Conservation (phyloP, 306 rosid species). For the Sphenostylis stenocarpa region DNA sequence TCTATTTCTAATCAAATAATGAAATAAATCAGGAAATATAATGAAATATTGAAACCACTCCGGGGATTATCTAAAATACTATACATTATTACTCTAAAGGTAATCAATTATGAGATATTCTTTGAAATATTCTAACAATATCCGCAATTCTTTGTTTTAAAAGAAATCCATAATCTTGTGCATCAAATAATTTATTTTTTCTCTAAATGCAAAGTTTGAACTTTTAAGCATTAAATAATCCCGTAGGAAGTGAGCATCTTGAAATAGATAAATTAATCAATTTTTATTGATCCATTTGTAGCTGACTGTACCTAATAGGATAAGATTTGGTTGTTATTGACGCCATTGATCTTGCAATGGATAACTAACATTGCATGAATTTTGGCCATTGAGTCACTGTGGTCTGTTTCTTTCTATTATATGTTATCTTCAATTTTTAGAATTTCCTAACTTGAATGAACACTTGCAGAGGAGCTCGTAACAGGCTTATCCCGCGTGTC, state of each 20-base stretch:
- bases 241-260: neutral
- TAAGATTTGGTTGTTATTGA: slow-evolving; percentile 13
- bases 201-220: neutral
- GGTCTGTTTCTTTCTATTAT: neutral
- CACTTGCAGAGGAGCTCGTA: slow-evolving; percentile 78
- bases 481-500: slow-evolving; percentile 79
- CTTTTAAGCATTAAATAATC: neutral
- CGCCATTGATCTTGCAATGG: neutral
- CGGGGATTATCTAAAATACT: neutral
- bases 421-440: slow-evolving; percentile 3
- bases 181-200: neutral
- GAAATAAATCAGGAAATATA: neutral
- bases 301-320: neutral
- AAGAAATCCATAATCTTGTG: neutral
- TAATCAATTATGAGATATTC: neutral
- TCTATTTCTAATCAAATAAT: neutral
- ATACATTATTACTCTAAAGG: neutral
- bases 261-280: no score
- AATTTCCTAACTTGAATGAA: slow-evolving; percentile 28
- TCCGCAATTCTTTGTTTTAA: neutral
- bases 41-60: neutral
- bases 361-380: neutral
- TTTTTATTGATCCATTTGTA: neutral
- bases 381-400: slow-evolving; percentile 1
- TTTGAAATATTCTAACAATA: neutral